phyloP scores from a whole-genome alignment of 2,329 filamentous ascomycete species.

The Neofusicoccum sp. region DNA sequence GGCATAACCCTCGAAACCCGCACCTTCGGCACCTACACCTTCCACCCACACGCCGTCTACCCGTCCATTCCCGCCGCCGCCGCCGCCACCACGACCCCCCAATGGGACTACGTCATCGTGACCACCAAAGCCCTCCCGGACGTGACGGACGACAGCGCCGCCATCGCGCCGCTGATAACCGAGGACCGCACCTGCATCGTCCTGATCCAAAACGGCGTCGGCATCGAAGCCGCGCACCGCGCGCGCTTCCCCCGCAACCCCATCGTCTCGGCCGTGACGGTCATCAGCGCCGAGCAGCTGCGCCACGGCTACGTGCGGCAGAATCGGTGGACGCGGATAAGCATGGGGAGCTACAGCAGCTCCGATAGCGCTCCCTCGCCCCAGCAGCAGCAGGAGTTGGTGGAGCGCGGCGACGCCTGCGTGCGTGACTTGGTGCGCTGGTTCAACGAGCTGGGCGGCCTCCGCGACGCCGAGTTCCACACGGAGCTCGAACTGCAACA shows the following conservation, averaged over 20 bases:
- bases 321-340: slow-evolving; percentile 72
- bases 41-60: slow-evolving; percentile 61
- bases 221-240: slow-evolving; percentile 57
- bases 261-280: slow-evolving; percentile 56
- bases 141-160: slow-evolving; percentile 26
- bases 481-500: slow-evolving; percentile 67
- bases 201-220: slow-evolving; percentile 62
- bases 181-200: slow-evolving; percentile 52
- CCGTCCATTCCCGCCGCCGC: slow-evolving; percentile 55
- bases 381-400: slow-evolving; percentile 29
- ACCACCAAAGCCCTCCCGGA: slow-evolving; percentile 48
- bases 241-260: slow-evolving; percentile 51
- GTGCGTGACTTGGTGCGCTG: slow-evolving; percentile 54
- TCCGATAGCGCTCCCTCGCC: neutral
- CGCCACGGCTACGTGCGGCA: slow-evolving; percentile 63
- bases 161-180: slow-evolving; percentile 41
- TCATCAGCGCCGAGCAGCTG: slow-evolving; percentile 55
- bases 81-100: slow-evolving; percentile 34
- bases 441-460: slow-evolving; percentile 57
- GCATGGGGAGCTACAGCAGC: slow-evolving; percentile 64
- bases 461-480: slow-evolving; percentile 64
- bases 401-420: slow-evolving; percentile 38
- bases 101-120: slow-evolving; percentile 54
- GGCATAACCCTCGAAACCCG: slow-evolving; percentile 66
- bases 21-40: slow-evolving; percentile 66